These are phyloP conservation scores for Tuber brumale DNA, from an alignment of 495 filamentous ascomycete species.

Conservation along the genomic window DNA sequence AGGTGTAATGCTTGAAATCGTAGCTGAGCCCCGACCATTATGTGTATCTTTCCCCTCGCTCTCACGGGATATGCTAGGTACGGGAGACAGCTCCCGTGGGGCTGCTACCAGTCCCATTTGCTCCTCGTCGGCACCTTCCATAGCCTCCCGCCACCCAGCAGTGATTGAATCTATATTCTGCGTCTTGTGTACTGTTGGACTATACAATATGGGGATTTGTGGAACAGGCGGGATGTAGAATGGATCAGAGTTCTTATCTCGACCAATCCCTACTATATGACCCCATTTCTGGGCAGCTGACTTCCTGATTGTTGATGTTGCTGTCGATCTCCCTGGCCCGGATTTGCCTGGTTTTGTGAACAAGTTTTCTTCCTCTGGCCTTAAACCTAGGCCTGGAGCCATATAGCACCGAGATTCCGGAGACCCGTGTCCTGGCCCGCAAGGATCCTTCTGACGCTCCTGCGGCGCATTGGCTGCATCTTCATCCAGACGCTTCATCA, in stretches of 20 bases:
- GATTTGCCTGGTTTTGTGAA: constrained; percentile 31
- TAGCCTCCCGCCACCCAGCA: not conserved
- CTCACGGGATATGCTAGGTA: not conserved
- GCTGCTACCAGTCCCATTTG: not conserved
- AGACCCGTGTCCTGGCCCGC: constrained; percentile 19
- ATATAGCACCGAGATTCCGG: constrained; percentile 22
- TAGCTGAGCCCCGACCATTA: not conserved
- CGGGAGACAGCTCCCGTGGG: not conserved
- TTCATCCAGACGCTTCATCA: constrained; percentile 35
- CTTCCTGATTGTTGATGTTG: constrained; percentile 26
- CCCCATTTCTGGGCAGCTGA: not conserved
- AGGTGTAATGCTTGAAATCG: not conserved
- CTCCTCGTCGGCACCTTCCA: not conserved
- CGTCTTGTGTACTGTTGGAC: constrained; percentile 8
- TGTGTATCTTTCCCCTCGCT: not conserved
- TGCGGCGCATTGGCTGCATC: constrained; percentile 19
- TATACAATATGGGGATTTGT: constrained; percentile 14
- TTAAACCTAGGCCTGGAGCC: constrained; percentile 36
- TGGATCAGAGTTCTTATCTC: constrained; percentile 17
- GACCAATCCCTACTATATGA: constrained; percentile 17
- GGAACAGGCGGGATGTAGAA: constrained; percentile 20
- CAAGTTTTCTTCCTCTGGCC: constrained; percentile 37
- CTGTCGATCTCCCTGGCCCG: constrained; percentile 17
- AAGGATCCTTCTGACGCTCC: constrained; percentile 21
- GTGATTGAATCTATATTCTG: constrained; percentile 1